phyloP scores from a whole-genome alignment of 2,329 filamentous ascomycete species.

The Colletotrichum paranaense region DNA sequence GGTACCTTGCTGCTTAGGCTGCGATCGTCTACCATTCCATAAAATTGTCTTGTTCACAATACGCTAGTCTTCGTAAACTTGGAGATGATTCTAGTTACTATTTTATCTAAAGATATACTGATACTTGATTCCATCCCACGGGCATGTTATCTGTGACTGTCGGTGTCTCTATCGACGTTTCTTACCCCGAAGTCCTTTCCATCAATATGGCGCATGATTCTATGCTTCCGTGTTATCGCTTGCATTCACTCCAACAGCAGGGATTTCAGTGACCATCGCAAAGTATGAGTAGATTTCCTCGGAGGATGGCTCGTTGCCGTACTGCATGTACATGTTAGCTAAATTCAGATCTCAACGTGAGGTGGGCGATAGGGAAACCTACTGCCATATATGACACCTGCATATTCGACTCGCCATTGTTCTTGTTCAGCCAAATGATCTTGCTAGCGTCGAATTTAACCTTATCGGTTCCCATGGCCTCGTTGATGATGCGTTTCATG shows the following conservation, averaged over 20 bases:
- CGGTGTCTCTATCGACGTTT: not conserved
- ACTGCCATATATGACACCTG: not conserved
- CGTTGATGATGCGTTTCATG: not conserved
- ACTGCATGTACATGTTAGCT: not conserved
- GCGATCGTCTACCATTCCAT: too few species aligned
- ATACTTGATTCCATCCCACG: too few species aligned
- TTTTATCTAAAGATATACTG: too few species aligned
- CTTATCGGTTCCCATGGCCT: not conserved
- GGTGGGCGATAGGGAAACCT: not conserved
- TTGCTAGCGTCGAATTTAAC: not conserved
- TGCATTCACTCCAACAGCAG: not conserved
- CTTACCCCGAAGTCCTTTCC: not conserved
- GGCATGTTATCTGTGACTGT: not conserved
- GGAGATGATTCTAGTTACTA: too few species aligned
- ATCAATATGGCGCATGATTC: not conserved
- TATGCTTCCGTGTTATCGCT: not conserved
- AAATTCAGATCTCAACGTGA: rapidly evolving
- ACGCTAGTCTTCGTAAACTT: too few species aligned
- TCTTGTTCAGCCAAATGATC: not conserved
- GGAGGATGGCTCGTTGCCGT: not conserved
- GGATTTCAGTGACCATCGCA: not conserved
- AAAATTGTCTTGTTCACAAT: too few species aligned
- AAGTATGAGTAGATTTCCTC: not conserved
- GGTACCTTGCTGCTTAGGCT: too few species aligned
- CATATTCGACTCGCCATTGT: not conserved